These are phyloP conservation scores for Mycena polygramma DNA, from an alignment of 768 basidiomycete species.

Conservation along the genomic window DNA sequence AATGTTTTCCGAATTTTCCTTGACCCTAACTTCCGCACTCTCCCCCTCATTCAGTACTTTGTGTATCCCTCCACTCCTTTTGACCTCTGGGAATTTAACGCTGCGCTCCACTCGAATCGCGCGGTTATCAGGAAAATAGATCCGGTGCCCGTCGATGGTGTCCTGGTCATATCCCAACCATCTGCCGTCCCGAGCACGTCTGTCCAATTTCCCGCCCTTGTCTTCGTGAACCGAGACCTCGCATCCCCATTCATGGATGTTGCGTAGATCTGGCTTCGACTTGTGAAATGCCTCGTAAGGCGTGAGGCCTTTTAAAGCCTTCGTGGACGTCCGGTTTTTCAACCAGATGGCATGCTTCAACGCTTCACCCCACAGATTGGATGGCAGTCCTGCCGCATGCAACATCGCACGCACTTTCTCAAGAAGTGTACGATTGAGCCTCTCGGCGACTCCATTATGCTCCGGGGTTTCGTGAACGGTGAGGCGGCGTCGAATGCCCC, in stretches of 20 bases:
- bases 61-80: constrained; percentile 13
- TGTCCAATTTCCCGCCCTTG: neutral
- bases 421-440: constrained; percentile 46
- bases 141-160: neutral
- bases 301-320: neutral
- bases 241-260: constrained; percentile 1
- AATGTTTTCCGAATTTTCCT: constrained; percentile 25
- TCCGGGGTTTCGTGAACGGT: constrained; percentile 47
- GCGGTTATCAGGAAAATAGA: neutral
- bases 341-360: constrained; percentile 42
- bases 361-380: constrained; percentile 50
- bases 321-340: constrained; percentile 40
- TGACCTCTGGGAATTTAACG: neutral
- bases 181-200: neutral
- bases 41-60: constrained; percentile 39
- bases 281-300: neutral
- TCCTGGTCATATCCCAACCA: neutral
- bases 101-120: neutral
- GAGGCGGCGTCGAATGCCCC: constrained; percentile 37
- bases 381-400: constrained; percentile 41
- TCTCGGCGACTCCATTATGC: constrained; percentile 56
- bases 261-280: neutral
- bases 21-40: constrained; percentile 15
- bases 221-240: neutral
- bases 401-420: constrained; percentile 49